Conservation (phyloP, 352 stramenopile genomes). For the Phytophthora tubulina region DNA sequence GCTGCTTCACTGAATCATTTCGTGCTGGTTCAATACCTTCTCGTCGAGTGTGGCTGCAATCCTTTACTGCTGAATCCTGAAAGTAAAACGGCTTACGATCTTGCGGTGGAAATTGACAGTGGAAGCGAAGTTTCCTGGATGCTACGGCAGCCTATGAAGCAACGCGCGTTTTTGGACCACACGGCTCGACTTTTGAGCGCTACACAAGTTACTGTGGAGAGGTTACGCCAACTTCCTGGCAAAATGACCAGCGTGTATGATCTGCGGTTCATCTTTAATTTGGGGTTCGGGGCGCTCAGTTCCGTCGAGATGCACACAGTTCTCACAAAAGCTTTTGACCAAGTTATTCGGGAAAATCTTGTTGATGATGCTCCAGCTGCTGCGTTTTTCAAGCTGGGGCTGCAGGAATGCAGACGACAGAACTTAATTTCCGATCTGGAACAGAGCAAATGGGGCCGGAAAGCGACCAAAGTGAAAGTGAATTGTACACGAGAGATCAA, state of each 20-base stretch:
- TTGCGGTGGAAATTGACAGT: background rate
- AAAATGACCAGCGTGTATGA: conserved; percentile 47
- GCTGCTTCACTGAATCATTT: background rate
- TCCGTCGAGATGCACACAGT: conserved; percentile 12
- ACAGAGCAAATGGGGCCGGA: conserved; percentile 27
- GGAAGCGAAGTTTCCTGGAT: background rate
- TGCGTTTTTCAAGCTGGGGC: conserved; percentile 36
- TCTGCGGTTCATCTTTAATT: conserved; percentile 34
- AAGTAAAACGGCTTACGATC: background rate
- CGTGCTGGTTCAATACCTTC: conserved; percentile 6
- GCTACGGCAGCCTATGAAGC: conserved; percentile 14
- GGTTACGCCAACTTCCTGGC: conserved; percentile 31
- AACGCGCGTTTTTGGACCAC: conserved; percentile 1
- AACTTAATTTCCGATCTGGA: conserved; percentile 18
- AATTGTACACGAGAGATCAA: conserved; percentile 45
- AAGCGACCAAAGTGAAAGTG: conserved; percentile 45
- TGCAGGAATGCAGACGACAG: conserved; percentile 20
- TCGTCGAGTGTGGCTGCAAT: conserved; percentile 7
- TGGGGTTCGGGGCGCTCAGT: conserved; percentile 1
- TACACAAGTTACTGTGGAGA: background rate
- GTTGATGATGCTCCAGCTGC: conserved; percentile 40
- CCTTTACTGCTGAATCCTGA: background rate
- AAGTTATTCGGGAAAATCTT: conserved; percentile 38
- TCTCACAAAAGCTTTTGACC: conserved; percentile 30
- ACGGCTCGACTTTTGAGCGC: background rate